Evolutionary conservation across 805 yeast genomes (phyloP).

Genomic region (Ogataea parapolymorpha): DNA sequence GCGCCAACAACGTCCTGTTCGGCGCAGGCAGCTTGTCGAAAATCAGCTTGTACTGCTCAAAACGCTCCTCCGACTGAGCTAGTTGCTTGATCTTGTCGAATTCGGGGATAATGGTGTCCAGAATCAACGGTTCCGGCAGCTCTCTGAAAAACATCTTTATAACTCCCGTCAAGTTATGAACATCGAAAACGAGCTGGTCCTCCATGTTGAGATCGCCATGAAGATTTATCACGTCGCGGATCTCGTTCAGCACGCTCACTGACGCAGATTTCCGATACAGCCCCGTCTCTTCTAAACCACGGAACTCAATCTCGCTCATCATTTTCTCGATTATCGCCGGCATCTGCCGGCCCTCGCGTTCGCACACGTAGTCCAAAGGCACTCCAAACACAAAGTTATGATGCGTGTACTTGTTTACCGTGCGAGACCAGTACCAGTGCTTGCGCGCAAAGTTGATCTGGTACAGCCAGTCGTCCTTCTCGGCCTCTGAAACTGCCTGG

Average conservation of each 20-base stretch:
- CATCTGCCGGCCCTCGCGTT: constrained; percentile 56
- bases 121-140: constrained; percentile 77
- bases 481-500: constrained; percentile 61
- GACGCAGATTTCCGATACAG: constrained; percentile 71
- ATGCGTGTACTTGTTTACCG: constrained; percentile 20
- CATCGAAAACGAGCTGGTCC: constrained; percentile 50
- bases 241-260: constrained; percentile 41
- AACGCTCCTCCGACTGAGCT: constrained; percentile 24
- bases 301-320: constrained; percentile 72
- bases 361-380: constrained; percentile 74
- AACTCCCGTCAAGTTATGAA: constrained; percentile 85
- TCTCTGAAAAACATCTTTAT: constrained; percentile 82
- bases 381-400: constrained; percentile 70
- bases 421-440: constrained; percentile 53
- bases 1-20: constrained; percentile 65
- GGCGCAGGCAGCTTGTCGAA: constrained; percentile 50
- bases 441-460: constrained; percentile 45
- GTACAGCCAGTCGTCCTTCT: constrained; percentile 72
- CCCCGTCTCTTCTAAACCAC: constrained; percentile 90
- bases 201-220: constrained; percentile 46
- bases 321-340: constrained; percentile 68
- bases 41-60: constrained; percentile 23
- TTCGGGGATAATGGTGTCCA: constrained; percentile 59
- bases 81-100: constrained; percentile 41
- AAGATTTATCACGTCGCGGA: constrained; percentile 44